phyloP scores from a whole-genome alignment of 148 eudicot genomes.

The Polygonum maritimum region DNA sequence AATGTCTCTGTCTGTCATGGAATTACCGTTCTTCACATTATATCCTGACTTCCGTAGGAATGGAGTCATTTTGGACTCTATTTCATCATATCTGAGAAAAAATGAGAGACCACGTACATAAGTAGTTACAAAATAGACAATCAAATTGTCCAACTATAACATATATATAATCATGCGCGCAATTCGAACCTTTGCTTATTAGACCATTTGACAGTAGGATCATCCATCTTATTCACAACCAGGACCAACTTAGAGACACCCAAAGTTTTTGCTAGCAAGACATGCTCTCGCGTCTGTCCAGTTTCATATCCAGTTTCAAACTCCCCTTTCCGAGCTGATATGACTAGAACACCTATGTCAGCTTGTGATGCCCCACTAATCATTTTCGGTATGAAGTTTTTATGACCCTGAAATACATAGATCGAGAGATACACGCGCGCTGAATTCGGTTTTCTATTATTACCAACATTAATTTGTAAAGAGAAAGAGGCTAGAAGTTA shows the following conservation, averaged over 20 bases:
- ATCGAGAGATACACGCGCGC: neutral
- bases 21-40: slow-evolving; percentile 89
- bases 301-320: slow-evolving; percentile 98
- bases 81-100: slow-evolving; percentile 70
- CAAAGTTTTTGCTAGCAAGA: slow-evolving; percentile 87
- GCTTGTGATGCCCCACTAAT: slow-evolving; percentile 99
- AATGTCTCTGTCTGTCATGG: neutral
- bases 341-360: slow-evolving; percentile 90
- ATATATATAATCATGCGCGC: neutral
- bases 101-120: neutral
- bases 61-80: slow-evolving; percentile 78
- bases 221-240: slow-evolving; percentile 65
- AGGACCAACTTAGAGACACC: slow-evolving; percentile 88
- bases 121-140: too few relatives aligned
- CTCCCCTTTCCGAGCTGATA: slow-evolving; percentile 99
- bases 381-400: slow-evolving; percentile 98
- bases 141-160: neutral
- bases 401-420: slow-evolving; percentile 59
- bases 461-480: neutral
- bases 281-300: slow-evolving; percentile 99
- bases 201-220: slow-evolving; percentile 62
- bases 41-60: slow-evolving; percentile 74
- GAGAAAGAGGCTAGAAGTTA: slow-evolving; percentile 8
- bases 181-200: slow-evolving; percentile 64
- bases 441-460: too few relatives aligned